phyloP scores from a whole-genome alignment of 345 rosid species.

The Populus alba region DNA sequence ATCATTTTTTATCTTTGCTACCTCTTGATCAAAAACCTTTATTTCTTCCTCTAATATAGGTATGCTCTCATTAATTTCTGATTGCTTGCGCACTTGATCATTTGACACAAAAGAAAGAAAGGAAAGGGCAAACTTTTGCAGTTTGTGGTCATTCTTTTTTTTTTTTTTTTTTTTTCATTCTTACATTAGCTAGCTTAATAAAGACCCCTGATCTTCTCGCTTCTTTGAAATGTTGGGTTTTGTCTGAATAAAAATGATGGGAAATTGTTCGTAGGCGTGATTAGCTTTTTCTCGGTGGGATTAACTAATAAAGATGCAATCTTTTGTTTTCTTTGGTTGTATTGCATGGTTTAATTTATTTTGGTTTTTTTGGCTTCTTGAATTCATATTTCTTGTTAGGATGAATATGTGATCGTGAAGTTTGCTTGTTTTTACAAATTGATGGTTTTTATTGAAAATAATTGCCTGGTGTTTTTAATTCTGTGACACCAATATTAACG shows the following conservation, averaged over 20 bases:
- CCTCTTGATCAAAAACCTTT: background rate
- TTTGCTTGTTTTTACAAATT: too few species aligned
- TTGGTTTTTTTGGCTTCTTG: background rate
- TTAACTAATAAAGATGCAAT: background rate
- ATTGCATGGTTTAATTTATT: background rate
- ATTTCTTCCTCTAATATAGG: background rate
- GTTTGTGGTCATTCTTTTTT: background rate
- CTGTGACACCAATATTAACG: background rate
- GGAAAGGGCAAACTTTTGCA: background rate
- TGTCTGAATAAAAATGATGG: too few species aligned
- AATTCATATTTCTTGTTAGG: background rate
- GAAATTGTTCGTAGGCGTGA: background rate
- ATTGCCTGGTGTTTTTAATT: background rate
- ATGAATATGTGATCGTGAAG: background rate
- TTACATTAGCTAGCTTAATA: background rate
- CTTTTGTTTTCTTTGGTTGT: background rate
- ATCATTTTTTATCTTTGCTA: background rate
- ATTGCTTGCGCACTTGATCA: background rate
- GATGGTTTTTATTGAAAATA: background rate
- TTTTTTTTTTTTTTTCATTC: too few species aligned
- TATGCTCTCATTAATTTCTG: background rate
- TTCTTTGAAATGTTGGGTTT: background rate
- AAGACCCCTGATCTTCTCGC: background rate
- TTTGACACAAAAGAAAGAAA: background rate
- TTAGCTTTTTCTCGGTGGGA: background rate